Evolutionary conservation across 2,329 filamentous ascomycete genomes (phyloP).

Genomic region (Microcyclospora tardicrescens): DNA sequence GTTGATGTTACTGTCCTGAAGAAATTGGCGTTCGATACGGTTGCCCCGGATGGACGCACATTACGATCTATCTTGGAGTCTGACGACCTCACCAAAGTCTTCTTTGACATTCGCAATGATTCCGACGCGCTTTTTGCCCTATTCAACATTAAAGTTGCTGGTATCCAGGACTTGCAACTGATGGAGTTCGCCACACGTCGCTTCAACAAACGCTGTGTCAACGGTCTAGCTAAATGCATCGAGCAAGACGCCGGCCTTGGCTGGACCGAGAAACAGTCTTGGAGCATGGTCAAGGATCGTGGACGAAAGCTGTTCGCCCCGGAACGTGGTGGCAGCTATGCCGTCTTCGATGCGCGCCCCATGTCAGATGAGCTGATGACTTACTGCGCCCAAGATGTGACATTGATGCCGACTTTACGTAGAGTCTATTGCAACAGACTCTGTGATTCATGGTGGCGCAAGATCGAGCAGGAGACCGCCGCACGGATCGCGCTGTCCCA

Average conservation of each 20-base stretch:
- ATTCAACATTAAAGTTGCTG: conserved; percentile 31
- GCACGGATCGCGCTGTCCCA: conserved; percentile 22
- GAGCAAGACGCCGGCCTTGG: conserved; percentile 14
- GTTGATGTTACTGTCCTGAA: conserved; percentile 33
- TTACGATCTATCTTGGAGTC: conserved; percentile 35
- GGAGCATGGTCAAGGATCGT: conserved; percentile 25
- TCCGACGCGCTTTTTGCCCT: conserved; percentile 41
- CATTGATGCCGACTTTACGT: conserved; percentile 25
- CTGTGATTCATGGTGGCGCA: conserved; percentile 13
- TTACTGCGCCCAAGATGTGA: conserved; percentile 39
- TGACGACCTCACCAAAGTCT: conserved; percentile 33
- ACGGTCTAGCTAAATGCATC: conserved; percentile 30
- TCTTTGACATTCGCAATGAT: conserved; percentile 48
- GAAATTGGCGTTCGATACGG: conserved; percentile 28
- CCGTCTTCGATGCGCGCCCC: conserved; percentile 37
- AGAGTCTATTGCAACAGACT: conserved; percentile 12
- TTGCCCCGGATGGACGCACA: conserved; percentile 8
- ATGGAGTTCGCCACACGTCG: conserved; percentile 37
- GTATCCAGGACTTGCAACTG: conserved; percentile 43
- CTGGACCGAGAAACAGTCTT: conserved; percentile 9
- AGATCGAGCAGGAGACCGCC: conserved; percentile 16
- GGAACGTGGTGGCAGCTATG: conserved; percentile 31
- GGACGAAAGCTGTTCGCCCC: conserved; percentile 30
- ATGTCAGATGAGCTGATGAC: conserved; percentile 25
- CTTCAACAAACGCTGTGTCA: conserved; percentile 13